These are phyloP conservation scores for Umbilicaria muhlenbergii DNA, from an alignment of 495 filamentous ascomycete genomes.

Conservation along the genomic window DNA sequence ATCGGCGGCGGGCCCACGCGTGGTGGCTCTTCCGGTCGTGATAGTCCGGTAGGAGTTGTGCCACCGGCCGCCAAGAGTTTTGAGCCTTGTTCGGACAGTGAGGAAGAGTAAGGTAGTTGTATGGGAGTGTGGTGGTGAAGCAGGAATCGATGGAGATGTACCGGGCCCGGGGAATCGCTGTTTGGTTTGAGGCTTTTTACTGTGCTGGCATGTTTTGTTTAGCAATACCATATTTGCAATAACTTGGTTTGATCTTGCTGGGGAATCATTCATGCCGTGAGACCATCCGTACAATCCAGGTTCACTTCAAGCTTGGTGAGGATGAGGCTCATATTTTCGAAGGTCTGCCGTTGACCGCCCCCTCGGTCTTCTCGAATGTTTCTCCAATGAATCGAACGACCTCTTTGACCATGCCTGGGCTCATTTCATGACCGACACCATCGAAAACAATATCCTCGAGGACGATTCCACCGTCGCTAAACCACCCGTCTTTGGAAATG, in stretches of 20 bases:
- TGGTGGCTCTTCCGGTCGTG: slow-evolving; percentile 4
- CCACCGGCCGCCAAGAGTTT: neutral
- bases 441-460: slow-evolving; percentile 63
- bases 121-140: no score
- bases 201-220: no score
- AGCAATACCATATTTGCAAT: no score
- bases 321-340: neutral
- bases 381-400: slow-evolving; percentile 49
- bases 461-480: slow-evolving; percentile 37
- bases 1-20: no score
- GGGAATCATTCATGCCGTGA: no score
- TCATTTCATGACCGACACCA: slow-evolving; percentile 58
- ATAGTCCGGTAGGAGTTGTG: neutral
- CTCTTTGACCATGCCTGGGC: slow-evolving; percentile 54
- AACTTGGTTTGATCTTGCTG: no score
- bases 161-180: no score
- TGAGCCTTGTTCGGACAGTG: slow-evolving; percentile 1
- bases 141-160: no score
- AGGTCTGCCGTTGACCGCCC: slow-evolving; percentile 1
- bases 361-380: slow-evolving; percentile 8
- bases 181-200: no score
- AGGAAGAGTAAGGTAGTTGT: neutral
- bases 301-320: neutral
- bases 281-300: no score
- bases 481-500: slow-evolving; percentile 36